These are phyloP conservation scores for Musa beccarii DNA, from an alignment of 176 grass and related monocot species.

Conservation along the genomic window DNA sequence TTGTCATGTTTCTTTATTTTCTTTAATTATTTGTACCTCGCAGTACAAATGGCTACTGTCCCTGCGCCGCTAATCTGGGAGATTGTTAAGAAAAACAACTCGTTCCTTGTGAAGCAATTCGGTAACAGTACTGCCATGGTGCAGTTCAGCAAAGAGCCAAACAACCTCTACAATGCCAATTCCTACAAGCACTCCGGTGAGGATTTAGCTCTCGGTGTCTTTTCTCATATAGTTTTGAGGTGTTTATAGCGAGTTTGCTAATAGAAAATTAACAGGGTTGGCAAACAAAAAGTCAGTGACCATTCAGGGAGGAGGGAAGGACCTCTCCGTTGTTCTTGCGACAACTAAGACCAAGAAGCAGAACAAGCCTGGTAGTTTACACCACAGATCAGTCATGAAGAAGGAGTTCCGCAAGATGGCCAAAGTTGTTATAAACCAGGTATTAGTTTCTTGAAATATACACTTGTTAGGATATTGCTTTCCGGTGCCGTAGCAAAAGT, in stretches of 20 bases:
- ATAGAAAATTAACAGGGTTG: conserved; percentile 34
- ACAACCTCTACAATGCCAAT: conserved; percentile 87
- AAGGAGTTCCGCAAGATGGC: conserved; percentile 88
- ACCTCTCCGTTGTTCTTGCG: conserved; percentile 35
- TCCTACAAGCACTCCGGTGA: conserved; percentile 90
- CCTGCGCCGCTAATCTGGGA: conserved; percentile 79
- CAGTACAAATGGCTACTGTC: conserved; percentile 54
- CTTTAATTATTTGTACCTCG: not conserved
- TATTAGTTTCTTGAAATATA: conserved; percentile 9
- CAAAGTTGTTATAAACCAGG: conserved; percentile 82
- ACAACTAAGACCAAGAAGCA: conserved; percentile 75
- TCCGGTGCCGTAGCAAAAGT: too few species aligned
- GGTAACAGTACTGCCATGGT: conserved; percentile 79
- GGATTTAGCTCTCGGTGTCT: not conserved
- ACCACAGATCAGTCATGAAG: conserved; percentile 55
- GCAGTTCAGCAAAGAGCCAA: conserved; percentile 94
- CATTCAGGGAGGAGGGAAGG: conserved; percentile 40
- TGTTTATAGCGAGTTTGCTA: too few species aligned
- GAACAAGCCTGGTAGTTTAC: conserved; percentile 38
- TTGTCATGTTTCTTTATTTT: too few species aligned
- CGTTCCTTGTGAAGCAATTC: conserved; percentile 81
- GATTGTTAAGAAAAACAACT: conserved; percentile 86
- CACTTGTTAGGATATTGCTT: too few species aligned
- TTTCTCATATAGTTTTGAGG: too few species aligned
- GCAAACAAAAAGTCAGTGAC: conserved; percentile 67